A percentile compares a stretch with the other conserved stretches of the same genome.
Evolutionary conservation across 306 rosid species (phyloP).

Genomic region (Cicer judaicum): DNA sequence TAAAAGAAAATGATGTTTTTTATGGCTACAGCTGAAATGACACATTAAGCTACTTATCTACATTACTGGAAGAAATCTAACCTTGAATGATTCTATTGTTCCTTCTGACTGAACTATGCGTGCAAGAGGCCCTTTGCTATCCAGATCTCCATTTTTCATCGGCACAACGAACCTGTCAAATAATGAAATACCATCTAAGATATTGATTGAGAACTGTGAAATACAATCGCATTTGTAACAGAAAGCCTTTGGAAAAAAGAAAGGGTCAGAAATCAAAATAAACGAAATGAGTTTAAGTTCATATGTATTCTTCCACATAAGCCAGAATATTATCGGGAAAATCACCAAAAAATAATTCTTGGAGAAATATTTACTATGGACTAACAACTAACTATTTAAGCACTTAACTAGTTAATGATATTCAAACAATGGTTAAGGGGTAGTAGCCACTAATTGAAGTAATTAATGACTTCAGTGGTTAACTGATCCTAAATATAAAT

Average conservation of each 20-base stretch:
- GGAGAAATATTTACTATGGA: constrained; percentile 17
- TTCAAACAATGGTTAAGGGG: constrained; percentile 18
- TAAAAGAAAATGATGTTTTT: background rate
- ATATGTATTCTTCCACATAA: constrained; percentile 33
- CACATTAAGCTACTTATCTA: constrained; percentile 28
- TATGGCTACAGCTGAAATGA: constrained; percentile 12
- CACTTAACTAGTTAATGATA: constrained; percentile 3
- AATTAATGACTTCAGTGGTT: constrained; percentile 24
- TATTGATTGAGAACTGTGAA: background rate
- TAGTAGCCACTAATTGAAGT: constrained; percentile 31
- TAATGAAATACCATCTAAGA: constrained; percentile 22
- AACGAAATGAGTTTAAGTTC: constrained; percentile 13
- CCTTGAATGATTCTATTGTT: constrained; percentile 87
- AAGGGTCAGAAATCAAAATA: constrained; percentile 1
- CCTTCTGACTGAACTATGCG: constrained; percentile 70
- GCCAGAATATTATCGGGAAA: constrained; percentile 15
- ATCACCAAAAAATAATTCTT: constrained; percentile 4
- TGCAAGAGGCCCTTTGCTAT: constrained; percentile 83
- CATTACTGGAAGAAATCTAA: constrained; percentile 43
- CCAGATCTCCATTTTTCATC: constrained; percentile 87
- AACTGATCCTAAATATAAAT: background rate
- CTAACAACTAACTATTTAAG: constrained; percentile 28
- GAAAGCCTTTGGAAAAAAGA: background rate
- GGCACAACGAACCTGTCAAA: constrained; percentile 77
- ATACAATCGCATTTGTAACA: constrained; percentile 17